Base-by-base conservation (phyloP, 108 stramenopile genomes). In the Skeletonema costatum region DNA sequence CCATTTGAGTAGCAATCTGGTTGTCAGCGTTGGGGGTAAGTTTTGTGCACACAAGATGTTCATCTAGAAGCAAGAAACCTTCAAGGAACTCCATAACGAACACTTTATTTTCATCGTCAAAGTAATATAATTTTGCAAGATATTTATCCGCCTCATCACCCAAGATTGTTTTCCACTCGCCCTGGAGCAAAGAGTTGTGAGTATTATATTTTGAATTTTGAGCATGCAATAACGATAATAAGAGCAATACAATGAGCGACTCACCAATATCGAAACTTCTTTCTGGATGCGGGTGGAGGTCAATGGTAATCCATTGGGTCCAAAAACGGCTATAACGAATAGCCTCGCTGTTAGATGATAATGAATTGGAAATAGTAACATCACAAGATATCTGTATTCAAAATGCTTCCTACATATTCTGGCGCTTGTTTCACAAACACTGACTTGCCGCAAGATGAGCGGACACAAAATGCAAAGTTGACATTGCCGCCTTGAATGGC, bases 1-100 rank as follows among this genome's bases (percentile, higher is more conserved):
- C 93, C 74, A 94, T 76, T 17, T 80, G 68, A 25, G 63, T 60
- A 5, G 87, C 89, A 31, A 94, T 78, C 9, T 72, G 56, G 4
- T 53, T 21, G n/a, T 77, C 77, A 6, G 85, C 58, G 42, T 73
- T 38, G 21, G 44, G 59, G 53, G 69, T 56, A 13, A 71, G 71
- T 16, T 80, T 77, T 21, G 87, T 63, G 70, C 19, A 16, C 12
- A 92, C 88, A 67, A 94, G 78, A 32, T 89, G 84, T 66, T 92
- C 89, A 72, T 94, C 93, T 60, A 94, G 76, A 38, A 94, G 75
- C 9, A 75, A 69, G 56, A 73, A 89, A 17, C 83, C 84, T 21
- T 90, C 88, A 50, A 94, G 80, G 69, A 94, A 94, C 80, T 94
- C 90, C 93, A 94, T 94, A n/a, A 90, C 81, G 53, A 94, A 86